Base-by-base conservation (phyloP, 305 asterid genomes). In the Andrographis paniculata region DNA sequence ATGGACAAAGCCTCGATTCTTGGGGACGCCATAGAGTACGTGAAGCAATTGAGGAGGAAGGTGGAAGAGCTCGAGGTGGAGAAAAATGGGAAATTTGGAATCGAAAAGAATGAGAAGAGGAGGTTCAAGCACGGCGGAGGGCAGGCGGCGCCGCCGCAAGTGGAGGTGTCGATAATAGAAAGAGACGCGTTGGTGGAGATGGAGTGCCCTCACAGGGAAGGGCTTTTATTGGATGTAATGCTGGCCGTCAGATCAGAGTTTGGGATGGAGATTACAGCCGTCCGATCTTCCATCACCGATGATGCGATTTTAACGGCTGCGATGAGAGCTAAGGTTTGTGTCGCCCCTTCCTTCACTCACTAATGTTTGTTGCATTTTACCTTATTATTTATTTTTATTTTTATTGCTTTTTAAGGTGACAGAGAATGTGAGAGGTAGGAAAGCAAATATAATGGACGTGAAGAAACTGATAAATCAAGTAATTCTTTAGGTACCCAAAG, bases 1-100 rank as follows among this genome's bases (percentile, higher is more conserved):
- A 85, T 80, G 94, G 98, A 89, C 30, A 85, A 86, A 39, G 98
- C 95, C 4, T 85, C 98, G 4, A 80, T 89, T 23, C 82, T 89
- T 16, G 96, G 83, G 0, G 93, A 85, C 53, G 75, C 96, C 0
- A 85, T 89, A 43, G 94, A 85, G 64, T 89, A 89, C 52, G 65
- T 89, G 62, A 89, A 86, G 65, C 92, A 82, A 52, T 40, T 89
- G 52, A 53, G 67, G 31, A 65, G 67, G 57, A 74, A 55, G 39
- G 53, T 85, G 18, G 76, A 69, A 33, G 89, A 82, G 7, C 89
- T 88, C 14, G 94, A 88, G 52, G 24, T 69, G 0, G 47, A 52
- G 18, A 46, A 9, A n/a, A 23, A 45, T 50, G 20, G 44, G 13
- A 43, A 27, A n/a, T 16, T 19, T 30, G 57, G 63, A 9, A 15